phyloP scores from a whole-genome alignment of 2,329 filamentous ascomycete genomes.

The Cladobotryum protrusum region DNA sequence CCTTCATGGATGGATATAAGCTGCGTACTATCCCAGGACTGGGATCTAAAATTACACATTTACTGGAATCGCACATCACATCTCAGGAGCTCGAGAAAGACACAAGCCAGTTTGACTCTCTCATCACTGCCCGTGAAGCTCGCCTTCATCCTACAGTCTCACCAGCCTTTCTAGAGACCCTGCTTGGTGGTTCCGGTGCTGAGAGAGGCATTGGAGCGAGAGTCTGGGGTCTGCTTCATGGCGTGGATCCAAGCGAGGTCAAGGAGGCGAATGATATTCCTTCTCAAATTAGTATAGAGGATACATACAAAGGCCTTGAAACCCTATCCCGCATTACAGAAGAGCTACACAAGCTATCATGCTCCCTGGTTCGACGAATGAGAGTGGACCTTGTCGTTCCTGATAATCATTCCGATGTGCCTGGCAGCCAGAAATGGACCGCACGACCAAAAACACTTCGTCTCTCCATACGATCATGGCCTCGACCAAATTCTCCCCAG shows the following conservation, averaged over 20 bases:
- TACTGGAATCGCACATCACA: slow-evolving; percentile 49
- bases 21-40: slow-evolving; percentile 81
- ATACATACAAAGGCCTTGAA: slow-evolving; percentile 73
- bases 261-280: slow-evolving; percentile 65
- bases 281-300: slow-evolving; percentile 88
- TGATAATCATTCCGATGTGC: slow-evolving; percentile 31
- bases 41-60: slow-evolving; percentile 58
- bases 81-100: slow-evolving; percentile 26
- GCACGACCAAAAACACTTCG: slow-evolving; percentile 77
- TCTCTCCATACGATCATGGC: slow-evolving; percentile 64
- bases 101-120: slow-evolving; percentile 30
- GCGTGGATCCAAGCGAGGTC: slow-evolving; percentile 70
- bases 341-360: slow-evolving; percentile 62
- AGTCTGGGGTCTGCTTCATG: slow-evolving; percentile 75
- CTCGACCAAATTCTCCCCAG: slow-evolving; percentile 34
- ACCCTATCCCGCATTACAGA: slow-evolving; percentile 56
- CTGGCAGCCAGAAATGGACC: slow-evolving; percentile 52
- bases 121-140: slow-evolving; percentile 60
- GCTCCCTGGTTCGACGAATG: slow-evolving; percentile 72
- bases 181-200: slow-evolving; percentile 64
- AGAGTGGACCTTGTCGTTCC: slow-evolving; percentile 63
- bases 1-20: slow-evolving; percentile 69
- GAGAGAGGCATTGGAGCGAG: slow-evolving; percentile 65
- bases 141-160: slow-evolving; percentile 58
- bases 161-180: slow-evolving; percentile 56